phyloP scores from a whole-genome alignment of 2,329 filamentous ascomycete genomes.

The Cercospora zeina region DNA sequence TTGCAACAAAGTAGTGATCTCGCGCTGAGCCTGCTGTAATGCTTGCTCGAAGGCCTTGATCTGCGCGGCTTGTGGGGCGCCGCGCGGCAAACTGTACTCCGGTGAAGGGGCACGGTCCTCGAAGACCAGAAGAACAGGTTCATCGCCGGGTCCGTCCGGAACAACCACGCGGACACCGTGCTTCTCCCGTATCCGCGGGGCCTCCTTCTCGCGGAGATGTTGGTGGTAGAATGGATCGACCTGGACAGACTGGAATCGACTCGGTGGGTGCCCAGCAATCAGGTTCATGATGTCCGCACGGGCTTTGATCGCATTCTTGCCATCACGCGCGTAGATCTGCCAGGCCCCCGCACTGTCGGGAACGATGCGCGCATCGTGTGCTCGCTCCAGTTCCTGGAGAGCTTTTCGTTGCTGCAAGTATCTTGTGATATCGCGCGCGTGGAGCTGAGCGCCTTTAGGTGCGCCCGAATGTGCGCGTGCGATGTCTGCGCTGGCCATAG shows the following conservation, averaged over 20 bases:
- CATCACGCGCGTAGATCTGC: conserved; percentile 85
- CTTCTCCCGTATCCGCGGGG: conserved; percentile 63
- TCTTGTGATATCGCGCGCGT: conserved; percentile 82
- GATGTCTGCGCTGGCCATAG: conserved; percentile 79
- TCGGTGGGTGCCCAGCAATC: conserved; percentile 71
- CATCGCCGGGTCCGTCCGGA: conserved; percentile 58
- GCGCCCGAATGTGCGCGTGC: conserved; percentile 74
- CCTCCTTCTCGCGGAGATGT: conserved; percentile 66
- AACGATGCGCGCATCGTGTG: conserved; percentile 84
- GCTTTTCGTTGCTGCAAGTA: conserved; percentile 82
- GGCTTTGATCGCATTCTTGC: conserved; percentile 76
- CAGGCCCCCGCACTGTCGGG: conserved; percentile 72
- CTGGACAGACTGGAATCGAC: conserved; percentile 64
- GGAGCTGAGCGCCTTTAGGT: conserved; percentile 68
- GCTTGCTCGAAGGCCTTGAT: conserved; percentile 58
- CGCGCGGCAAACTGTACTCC: conserved; percentile 57
- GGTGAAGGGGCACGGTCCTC: conserved; percentile 61
- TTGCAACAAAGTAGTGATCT: conserved; percentile 55
- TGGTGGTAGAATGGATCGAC: conserved; percentile 79
- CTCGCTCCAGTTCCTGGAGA: conserved; percentile 76
- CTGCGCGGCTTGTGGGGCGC: conserved; percentile 57
- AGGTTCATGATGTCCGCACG: conserved; percentile 74
- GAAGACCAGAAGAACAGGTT: conserved; percentile 69
- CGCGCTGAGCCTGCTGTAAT: conserved; percentile 59
- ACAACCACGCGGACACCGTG: conserved; percentile 74